phyloP scores from a whole-genome alignment of 805 yeast genomes.

The Metschnikowia koreensis region DNA sequence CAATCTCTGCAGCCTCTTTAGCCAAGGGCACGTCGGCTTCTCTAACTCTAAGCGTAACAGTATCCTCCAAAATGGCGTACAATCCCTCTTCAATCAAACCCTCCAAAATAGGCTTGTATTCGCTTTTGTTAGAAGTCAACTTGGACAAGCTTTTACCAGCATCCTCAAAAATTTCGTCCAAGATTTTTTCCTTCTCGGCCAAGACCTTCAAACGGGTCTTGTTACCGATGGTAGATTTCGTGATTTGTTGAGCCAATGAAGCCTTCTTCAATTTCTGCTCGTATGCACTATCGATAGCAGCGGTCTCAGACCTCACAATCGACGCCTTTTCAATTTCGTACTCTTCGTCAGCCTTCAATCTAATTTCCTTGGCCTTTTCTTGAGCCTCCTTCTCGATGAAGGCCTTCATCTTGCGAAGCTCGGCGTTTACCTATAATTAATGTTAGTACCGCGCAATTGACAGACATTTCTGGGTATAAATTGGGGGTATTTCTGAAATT shows the following conservation, averaged over 20 bases:
- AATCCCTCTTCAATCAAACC: slow-evolving; percentile 79
- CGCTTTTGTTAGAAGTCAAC: slow-evolving; percentile 50
- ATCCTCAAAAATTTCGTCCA: slow-evolving; percentile 68
- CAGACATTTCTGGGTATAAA: too few relatives aligned
- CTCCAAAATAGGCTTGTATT: slow-evolving; percentile 67
- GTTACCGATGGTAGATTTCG: slow-evolving; percentile 92
- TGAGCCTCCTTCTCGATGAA: slow-evolving; percentile 99
- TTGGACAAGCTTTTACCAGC: slow-evolving; percentile 63
- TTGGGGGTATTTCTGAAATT: not conserved
- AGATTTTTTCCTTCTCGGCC: slow-evolving; percentile 73
- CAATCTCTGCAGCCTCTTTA: slow-evolving; percentile 58
- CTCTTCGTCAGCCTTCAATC: slow-evolving; percentile 95
- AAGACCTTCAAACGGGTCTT: slow-evolving; percentile 91
- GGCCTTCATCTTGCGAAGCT: slow-evolving; percentile 96
- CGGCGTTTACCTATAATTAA: slow-evolving; percentile 73
- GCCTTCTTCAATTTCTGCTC: slow-evolving; percentile 88
- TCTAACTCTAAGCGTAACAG: slow-evolving; percentile 63
- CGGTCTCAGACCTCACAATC: slow-evolving; percentile 88
- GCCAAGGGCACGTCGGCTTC: slow-evolving; percentile 61
- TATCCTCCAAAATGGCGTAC: slow-evolving; percentile 69
- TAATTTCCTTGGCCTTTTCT: slow-evolving; percentile 96
- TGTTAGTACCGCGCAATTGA: slow-evolving; percentile 1
- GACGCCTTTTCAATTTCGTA: slow-evolving; percentile 97
- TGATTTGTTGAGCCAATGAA: slow-evolving; percentile 88
- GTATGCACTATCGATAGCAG: slow-evolving; percentile 78